phyloP scores from a whole-genome alignment of 1,139 yeast species.

The Scheffersomyces insectosa region DNA sequence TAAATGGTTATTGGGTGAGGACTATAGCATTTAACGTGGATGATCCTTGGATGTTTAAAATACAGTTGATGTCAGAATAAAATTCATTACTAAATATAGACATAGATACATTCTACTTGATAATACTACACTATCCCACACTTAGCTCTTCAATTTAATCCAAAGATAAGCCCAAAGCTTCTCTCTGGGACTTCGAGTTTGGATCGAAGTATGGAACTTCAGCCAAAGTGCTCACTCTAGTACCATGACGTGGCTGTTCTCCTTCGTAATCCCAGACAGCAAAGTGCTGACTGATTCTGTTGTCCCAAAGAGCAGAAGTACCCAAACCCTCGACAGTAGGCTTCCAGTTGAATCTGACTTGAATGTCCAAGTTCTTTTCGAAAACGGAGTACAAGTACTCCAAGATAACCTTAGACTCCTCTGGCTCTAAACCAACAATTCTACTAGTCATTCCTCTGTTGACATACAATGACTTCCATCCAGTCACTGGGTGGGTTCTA shows the following conservation, averaged over 20 bases:
- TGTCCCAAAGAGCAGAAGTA: constrained; percentile 58
- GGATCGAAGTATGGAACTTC: constrained; percentile 54
- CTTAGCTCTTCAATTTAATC: not conserved
- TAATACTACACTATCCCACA: no score
- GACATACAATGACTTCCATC: constrained; percentile 41
- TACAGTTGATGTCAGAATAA: no score
- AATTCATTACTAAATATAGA: no score
- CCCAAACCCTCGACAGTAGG: constrained; percentile 47
- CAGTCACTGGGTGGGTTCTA: constrained; percentile 46
- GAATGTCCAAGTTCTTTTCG: constrained; percentile 43
- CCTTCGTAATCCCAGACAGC: constrained; percentile 42
- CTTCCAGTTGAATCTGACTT: constrained; percentile 57
- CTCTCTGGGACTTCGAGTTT: constrained; percentile 52
- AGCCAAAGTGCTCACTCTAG: constrained; percentile 57
- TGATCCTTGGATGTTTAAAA: no score
- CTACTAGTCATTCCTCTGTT: constrained; percentile 38
- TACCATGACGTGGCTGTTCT: constrained; percentile 52
- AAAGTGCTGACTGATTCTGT: constrained; percentile 50
- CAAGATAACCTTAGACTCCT: constrained; percentile 32
- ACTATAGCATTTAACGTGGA: no score
- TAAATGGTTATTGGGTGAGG: no score
- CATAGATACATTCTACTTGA: no score
- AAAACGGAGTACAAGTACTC: constrained; percentile 33
- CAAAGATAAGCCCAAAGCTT: constrained; percentile 44
- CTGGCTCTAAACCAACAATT: constrained; percentile 38